phyloP scores from a whole-genome alignment of 352 stramenopile genomes.

The Aphanomyces astaci region DNA sequence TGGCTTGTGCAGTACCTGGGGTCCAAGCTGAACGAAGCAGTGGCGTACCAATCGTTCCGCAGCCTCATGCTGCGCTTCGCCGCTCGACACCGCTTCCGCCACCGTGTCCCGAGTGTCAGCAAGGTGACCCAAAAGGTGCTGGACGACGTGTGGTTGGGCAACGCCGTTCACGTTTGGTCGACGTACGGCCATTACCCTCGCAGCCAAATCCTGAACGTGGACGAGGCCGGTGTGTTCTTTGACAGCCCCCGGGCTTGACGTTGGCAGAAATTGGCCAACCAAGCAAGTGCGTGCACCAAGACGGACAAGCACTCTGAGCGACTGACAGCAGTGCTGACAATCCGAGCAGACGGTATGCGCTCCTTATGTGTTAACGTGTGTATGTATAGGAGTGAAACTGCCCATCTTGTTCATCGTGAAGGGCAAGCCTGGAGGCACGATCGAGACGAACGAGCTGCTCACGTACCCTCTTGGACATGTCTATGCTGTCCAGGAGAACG shows the following conservation, averaged over 20 bases:
- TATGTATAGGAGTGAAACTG: neutral
- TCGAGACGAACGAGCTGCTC: neutral
- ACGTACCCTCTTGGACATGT: neutral
- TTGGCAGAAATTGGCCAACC: too few relatives aligned
- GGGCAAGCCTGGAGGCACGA: neutral
- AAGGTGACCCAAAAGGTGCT: neutral
- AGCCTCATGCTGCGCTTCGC: neutral
- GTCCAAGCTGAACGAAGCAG: too few relatives aligned
- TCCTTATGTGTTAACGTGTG: neutral
- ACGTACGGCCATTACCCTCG: neutral
- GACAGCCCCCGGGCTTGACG: neutral
- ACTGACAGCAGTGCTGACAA: neutral
- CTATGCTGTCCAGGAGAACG: conserved; percentile 7
- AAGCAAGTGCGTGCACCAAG: neutral
- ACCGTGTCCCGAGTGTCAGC: neutral
- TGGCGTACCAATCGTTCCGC: too few relatives aligned
- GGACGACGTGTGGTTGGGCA: neutral
- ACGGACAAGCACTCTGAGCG: neutral
- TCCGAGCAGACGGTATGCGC: neutral
- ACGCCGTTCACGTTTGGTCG: neutral
- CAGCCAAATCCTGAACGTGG: neutral
- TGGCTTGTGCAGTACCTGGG: too few relatives aligned
- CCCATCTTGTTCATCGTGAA: neutral
- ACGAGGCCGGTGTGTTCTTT: neutral
- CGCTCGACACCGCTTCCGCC: neutral